Percentiles rank a stretch among this genome's conserved stretches.
Conservation (phyloP, 768 basidiomycete genomes). For the Cystobasidium tubakii region DNA sequence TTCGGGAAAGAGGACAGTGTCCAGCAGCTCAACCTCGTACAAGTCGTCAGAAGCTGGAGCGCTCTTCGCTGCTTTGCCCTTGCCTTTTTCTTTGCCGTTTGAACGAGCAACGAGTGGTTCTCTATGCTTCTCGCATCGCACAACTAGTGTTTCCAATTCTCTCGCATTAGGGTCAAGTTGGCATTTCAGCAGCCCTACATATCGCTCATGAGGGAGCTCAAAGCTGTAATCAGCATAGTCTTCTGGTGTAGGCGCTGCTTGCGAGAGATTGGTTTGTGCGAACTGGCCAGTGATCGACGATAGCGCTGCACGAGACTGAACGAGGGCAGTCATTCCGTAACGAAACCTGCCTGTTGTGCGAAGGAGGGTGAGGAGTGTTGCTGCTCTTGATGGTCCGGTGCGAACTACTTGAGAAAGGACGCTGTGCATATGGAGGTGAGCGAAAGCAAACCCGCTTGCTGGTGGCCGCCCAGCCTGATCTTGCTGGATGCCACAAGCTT, state of each 20-base stretch:
- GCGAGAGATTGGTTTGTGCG: slow-evolving; percentile 4
- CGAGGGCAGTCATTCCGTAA: not conserved
- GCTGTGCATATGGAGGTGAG: too few relatives aligned
- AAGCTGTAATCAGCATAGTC: slow-evolving; percentile 38
- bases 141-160: slow-evolving; percentile 58
- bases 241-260: slow-evolving; percentile 25
- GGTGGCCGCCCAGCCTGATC: too few relatives aligned
- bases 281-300: slow-evolving; percentile 10
- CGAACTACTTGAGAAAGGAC: too few relatives aligned
- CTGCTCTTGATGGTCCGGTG: not conserved
- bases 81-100: slow-evolving; percentile 43
- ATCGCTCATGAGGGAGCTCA: slow-evolving; percentile 41
- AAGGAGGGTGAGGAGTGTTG: not conserved
- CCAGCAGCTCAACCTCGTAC: slow-evolving; percentile 65
- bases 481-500: too few relatives aligned
- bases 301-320: not conserved
- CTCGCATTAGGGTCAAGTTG: slow-evolving; percentile 66
- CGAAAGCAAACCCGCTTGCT: too few relatives aligned
- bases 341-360: not conserved
- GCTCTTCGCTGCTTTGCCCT: slow-evolving; percentile 54
- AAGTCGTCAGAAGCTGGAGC: slow-evolving; percentile 51
- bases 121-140: slow-evolving; percentile 54
- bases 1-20: slow-evolving; percentile 73
- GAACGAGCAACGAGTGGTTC: slow-evolving; percentile 41
- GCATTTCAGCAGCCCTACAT: slow-evolving; percentile 70